These are phyloP conservation scores for Wickerhamomyces kurtzmanii DNA, from an alignment of 805 yeast genomes.

Conservation along the genomic window DNA sequence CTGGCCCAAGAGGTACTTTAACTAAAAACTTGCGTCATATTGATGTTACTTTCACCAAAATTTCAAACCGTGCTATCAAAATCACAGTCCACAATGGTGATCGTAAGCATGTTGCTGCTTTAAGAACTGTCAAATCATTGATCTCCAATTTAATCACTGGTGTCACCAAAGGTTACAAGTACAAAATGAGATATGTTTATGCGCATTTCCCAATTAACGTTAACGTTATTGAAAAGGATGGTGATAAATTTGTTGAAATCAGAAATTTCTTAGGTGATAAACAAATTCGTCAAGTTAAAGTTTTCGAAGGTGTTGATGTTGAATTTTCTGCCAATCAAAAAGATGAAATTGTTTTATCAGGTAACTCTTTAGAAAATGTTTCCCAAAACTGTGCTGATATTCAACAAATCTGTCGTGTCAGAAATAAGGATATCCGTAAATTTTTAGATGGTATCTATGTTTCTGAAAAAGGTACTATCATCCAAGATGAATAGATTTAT, in stretches of 20 bases:
- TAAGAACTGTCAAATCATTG: constrained; percentile 96
- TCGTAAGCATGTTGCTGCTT: constrained; percentile 99
- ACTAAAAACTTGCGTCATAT: constrained; percentile 88
- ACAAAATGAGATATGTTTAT: constrained; percentile 99
- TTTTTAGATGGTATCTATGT: constrained; percentile 99
- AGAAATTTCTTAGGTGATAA: constrained; percentile 99
- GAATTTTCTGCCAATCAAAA: constrained; percentile 77
- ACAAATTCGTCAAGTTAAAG: constrained; percentile 82
- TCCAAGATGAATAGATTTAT: constrained; percentile 39
- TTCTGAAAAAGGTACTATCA: constrained; percentile 87
- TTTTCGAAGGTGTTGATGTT: constrained; percentile 83
- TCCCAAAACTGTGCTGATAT: constrained; percentile 98
- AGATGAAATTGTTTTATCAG: constrained; percentile 88
- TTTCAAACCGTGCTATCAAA: constrained; percentile 64
- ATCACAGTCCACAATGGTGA: constrained; percentile 96
- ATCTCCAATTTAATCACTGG: constrained; percentile 92
- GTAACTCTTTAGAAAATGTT: constrained; percentile 96
- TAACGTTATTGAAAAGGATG: constrained; percentile 76
- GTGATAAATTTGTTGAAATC: constrained; percentile 74
- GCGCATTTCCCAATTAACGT: constrained; percentile 99
- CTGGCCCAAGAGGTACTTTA: constrained; percentile 97
- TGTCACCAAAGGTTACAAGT: constrained; percentile 98
- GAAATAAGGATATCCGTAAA: constrained; percentile 99
- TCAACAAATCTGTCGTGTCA: constrained; percentile 96
- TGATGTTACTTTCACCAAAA: constrained; percentile 85